phyloP scores from a whole-genome alignment of 2,329 filamentous ascomycete genomes.

The Mariannaea elegans region DNA sequence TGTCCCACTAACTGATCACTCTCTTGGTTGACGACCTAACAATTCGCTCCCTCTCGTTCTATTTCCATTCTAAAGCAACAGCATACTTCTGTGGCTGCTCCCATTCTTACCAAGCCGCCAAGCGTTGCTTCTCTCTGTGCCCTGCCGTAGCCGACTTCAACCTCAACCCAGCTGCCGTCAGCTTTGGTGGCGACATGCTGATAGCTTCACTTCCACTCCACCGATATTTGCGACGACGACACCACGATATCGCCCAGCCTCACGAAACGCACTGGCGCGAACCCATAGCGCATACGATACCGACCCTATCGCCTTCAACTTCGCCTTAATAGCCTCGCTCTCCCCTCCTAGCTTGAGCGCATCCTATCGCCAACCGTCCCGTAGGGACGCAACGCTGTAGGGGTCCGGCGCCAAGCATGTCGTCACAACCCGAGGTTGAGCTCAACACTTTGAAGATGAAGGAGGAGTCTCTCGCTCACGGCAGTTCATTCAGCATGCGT shows the following conservation, averaged over 20 bases:
- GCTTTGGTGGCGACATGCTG: conserved; percentile 33
- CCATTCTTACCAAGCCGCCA: not conserved
- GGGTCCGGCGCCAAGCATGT: conserved; percentile 48
- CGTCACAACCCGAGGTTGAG: conserved; percentile 56
- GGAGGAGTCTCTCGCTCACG: conserved; percentile 63
- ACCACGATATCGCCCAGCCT: not conserved
- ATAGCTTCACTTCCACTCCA: conserved; percentile 19
- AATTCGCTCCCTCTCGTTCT: not conserved
- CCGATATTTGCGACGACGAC: conserved; percentile 25
- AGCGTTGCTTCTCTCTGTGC: not conserved
- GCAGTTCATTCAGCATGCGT: conserved; percentile 61
- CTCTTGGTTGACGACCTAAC: not conserved
- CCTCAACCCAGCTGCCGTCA: not conserved
- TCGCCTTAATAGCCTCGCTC: conserved; percentile 1
- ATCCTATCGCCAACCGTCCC: conserved; percentile 22
- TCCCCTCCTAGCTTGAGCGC: conserved; percentile 1
- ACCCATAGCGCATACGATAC: not conserved
- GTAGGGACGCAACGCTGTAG: conserved; percentile 26
- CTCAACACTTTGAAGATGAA: conserved; percentile 67
- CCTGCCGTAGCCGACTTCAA: not conserved
- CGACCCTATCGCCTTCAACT: not conserved
- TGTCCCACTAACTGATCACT: conserved; percentile 6
- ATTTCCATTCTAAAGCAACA: not conserved
- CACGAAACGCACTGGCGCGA: not conserved
- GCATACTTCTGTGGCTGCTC: not conserved